Conservation (phyloP, 1,139 yeast species). For the Zygosaccharomyces pseudobailii region DNA sequence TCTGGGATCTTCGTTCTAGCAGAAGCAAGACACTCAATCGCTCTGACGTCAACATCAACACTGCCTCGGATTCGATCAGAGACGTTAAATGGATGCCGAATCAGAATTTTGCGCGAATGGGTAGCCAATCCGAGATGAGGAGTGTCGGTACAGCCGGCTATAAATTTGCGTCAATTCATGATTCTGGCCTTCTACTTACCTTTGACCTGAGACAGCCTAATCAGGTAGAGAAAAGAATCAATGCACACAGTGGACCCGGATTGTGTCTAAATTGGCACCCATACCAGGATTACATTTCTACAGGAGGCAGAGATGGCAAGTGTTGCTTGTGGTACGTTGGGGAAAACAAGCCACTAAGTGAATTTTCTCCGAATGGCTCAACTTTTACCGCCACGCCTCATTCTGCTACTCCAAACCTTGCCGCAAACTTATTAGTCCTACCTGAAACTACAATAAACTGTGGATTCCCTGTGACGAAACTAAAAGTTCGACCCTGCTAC, state of each 20-base stretch:
- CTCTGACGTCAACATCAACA: slow-evolving; percentile 34
- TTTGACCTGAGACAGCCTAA: slow-evolving; percentile 69
- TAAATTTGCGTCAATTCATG: slow-evolving; percentile 71
- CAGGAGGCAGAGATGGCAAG: slow-evolving; percentile 84
- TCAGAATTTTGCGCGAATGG: slow-evolving; percentile 18
- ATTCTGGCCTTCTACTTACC: slow-evolving; percentile 79
- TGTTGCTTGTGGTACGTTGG: slow-evolving; percentile 36
- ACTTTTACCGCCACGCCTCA: slow-evolving; percentile 8
- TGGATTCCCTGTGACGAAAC: slow-evolving; percentile 57
- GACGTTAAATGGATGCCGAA: slow-evolving; percentile 35
- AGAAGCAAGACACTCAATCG: slow-evolving; percentile 29
- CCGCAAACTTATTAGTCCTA: slow-evolving; percentile 29
- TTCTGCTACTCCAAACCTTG: slow-evolving; percentile 21
- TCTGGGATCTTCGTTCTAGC: slow-evolving; percentile 75
- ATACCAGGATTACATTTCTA: slow-evolving; percentile 69
- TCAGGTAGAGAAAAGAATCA: slow-evolving; percentile 65
- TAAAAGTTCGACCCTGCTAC: slow-evolving; percentile 42
- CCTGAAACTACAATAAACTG: slow-evolving; percentile 75
- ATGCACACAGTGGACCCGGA: slow-evolving; percentile 92
- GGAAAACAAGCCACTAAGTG: slow-evolving; percentile 28
- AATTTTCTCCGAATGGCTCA: slow-evolving; percentile 3
- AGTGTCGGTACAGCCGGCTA: slow-evolving; percentile 34
- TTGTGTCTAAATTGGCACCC: slow-evolving; percentile 87
- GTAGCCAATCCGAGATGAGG: slow-evolving; percentile 7
- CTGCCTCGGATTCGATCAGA: slow-evolving; percentile 44